Evolutionary conservation across 1,284 basidiomycete genomes (phyloP).

Genomic region (Pisolithus thermaeus): DNA sequence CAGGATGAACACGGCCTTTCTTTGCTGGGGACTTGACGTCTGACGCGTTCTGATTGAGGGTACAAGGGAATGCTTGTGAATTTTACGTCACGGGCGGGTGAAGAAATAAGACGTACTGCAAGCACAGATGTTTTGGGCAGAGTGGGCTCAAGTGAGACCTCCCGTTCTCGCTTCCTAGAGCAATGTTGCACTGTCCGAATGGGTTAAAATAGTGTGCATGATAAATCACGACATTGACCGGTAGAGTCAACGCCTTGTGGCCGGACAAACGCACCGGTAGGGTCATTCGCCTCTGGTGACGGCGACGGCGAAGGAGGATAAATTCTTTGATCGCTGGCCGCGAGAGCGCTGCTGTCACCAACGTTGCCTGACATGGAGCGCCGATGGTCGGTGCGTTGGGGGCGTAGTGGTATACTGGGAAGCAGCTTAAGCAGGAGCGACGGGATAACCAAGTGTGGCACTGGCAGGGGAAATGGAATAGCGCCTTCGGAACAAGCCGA

Average conservation of each 20-base stretch:
- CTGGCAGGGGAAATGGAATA: constrained; percentile 20
- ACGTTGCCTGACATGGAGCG: constrained; percentile 24
- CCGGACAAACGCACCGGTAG: constrained; percentile 25
- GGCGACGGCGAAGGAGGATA: constrained; percentile 25
- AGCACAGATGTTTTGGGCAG: constrained; percentile 43
- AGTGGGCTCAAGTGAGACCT: constrained; percentile 65
- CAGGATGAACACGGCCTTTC: constrained; percentile 64
- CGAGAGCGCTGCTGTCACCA: constrained; percentile 11
- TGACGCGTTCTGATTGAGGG: constrained; percentile 40
- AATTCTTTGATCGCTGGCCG: constrained; percentile 16
- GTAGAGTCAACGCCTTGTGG: constrained; percentile 23
- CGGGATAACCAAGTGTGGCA: constrained; percentile 25
- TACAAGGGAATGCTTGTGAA: constrained; percentile 11
- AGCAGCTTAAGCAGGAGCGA: constrained; percentile 29
- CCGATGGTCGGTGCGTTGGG: constrained; percentile 30
- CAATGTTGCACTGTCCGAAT: constrained; percentile 29
- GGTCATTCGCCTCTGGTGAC: constrained; percentile 26
- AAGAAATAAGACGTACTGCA: constrained; percentile 20
- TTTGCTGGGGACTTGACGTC: constrained; percentile 56
- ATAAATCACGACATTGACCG: constrained; percentile 20
- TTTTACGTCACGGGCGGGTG: constrained; percentile 26
- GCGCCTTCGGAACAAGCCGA: constrained; percentile 28
- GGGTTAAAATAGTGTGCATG: constrained; percentile 8
- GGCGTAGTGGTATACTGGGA: constrained; percentile 14
- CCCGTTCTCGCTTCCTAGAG: constrained; percentile 61